Evolutionary conservation across 371 early-diverging fungal genomes (phyloP).

Genomic region (Apophysomyces sp.): DNA sequence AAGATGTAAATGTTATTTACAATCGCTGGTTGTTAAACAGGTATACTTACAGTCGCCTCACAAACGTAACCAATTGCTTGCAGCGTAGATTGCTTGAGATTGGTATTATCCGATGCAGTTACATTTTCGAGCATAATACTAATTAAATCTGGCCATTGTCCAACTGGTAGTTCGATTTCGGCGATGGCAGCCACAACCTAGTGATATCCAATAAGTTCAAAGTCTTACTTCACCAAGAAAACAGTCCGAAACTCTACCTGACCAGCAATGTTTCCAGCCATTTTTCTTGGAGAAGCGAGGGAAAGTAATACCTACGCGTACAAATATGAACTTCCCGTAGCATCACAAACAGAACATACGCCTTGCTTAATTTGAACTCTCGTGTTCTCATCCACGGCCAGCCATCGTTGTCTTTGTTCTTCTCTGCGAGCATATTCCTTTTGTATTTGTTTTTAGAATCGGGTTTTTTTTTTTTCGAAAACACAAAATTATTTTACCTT

Average conservation of each 20-base stretch:
- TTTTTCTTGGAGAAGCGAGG: constrained; percentile 63
- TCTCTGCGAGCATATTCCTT: constrained; percentile 70
- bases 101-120: constrained; percentile 52
- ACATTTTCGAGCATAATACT: constrained; percentile 73
- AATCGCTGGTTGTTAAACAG: background rate
- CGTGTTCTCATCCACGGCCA: constrained; percentile 55
- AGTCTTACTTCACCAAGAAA: background rate
- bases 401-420: constrained; percentile 75
- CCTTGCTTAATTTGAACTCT: constrained; percentile 59
- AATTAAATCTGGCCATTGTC: constrained; percentile 88
- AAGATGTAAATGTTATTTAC: background rate
- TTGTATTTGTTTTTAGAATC: background rate
- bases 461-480: background rate
- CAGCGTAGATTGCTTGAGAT: constrained; percentile 74
- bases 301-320: constrained; percentile 63
- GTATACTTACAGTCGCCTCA: constrained; percentile 74
- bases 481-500: constrained; percentile 59
- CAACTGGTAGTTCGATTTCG: constrained; percentile 83
- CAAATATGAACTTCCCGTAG: background rate
- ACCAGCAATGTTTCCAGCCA: constrained; percentile 74
- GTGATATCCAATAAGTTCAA: background rate
- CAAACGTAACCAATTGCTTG: constrained; percentile 92
- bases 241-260: constrained; percentile 42
- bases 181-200: constrained; percentile 89
- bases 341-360: constrained; percentile 23